Conservation (phyloP, 164 flowering plant genomes). For the Cinnamomum micranthum region DNA sequence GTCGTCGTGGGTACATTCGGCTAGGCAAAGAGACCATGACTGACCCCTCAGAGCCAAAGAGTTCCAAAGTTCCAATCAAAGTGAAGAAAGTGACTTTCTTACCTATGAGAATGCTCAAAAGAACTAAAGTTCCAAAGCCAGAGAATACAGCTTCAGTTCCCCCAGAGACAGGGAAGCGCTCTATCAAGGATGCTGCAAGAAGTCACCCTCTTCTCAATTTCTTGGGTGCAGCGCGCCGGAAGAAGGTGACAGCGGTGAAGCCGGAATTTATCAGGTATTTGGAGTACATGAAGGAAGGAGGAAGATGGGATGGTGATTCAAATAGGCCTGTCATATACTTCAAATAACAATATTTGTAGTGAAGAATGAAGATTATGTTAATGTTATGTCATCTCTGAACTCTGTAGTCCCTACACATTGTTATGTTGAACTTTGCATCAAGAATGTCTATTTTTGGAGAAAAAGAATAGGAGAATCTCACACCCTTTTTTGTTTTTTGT, state of each 20-base stretch:
- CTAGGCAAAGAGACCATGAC: neutral
- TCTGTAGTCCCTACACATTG: too few species aligned
- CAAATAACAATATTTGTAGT: conserved; percentile 3
- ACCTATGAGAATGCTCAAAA: neutral
- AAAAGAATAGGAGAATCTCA: too few species aligned
- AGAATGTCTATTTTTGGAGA: too few species aligned
- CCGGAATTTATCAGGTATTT: conserved; percentile 52
- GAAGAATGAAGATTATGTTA: too few species aligned
- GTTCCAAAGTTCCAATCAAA: neutral
- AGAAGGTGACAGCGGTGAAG: conserved; percentile 29
- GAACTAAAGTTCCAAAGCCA: neutral
- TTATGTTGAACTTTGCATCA: too few species aligned
- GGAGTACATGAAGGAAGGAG: conserved; percentile 49
- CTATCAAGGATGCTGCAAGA: conserved; percentile 20
- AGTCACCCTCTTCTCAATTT: conserved; percentile 40
- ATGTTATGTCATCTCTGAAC: too few species aligned
- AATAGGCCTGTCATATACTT: conserved; percentile 32
- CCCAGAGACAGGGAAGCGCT: neutral
- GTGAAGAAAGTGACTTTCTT: neutral
- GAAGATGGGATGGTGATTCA: conserved; percentile 33
- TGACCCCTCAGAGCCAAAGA: neutral
- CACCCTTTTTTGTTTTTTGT: too few species aligned
- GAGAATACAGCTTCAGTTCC: neutral
- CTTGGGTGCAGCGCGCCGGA: conserved; percentile 19
- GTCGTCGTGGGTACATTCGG: conserved; percentile 1